Evolutionary conservation across 768 basidiomycete genomes (phyloP), one percentile per base, ranked within the genome.

Genomic region (Sutorius australiensis): DNA sequence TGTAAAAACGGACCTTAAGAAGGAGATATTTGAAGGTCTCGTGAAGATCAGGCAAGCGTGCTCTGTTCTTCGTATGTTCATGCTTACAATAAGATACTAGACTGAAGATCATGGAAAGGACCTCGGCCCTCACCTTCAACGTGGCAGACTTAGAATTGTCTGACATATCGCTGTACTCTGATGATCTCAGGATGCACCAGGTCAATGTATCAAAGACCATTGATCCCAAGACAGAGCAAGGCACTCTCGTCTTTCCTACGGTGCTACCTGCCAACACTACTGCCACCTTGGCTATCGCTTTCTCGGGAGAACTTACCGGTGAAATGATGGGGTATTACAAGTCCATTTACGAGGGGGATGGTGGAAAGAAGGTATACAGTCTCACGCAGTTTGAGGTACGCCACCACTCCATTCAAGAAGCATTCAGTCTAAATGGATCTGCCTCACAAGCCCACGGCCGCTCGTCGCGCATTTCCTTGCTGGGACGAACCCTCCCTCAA

Each of bases 401-500:
- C 48, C 27, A 14, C 34, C 37, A 39, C 2, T 50, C 7, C 17
- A 42, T 27, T 27, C 14, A 33, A 41, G 6, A 6, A 34, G 10
- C 11, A 9, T 36, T 19, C 55, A 11, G 42, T 50, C 51, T 55
- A 46, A 46, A 41, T 41, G 28, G 14, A 47, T 49, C 16, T 31
- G 36, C 36, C 10, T 9, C 32, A 36, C 14, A 58, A 95, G 86
- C 85, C 94, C 36, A 95, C 90, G 37, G 85, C 85, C 54, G 94
- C 95, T 9, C 77, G 94, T 46, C 79, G 82, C 38, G 82, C 87
- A 6, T 89, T 92, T 68, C 90, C 90, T 27, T 91, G 87, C 73
- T 95, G 91, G 90, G 95, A 97, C 65, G 94, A 97, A 65, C 95
- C 95, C 14, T 77, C 82, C 34, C 76, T 95, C 60, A 98, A 98